These are phyloP conservation scores for Dujonia santamariae DNA, from an alignment of 1,139 yeast genomes.

Conservation along the genomic window DNA sequence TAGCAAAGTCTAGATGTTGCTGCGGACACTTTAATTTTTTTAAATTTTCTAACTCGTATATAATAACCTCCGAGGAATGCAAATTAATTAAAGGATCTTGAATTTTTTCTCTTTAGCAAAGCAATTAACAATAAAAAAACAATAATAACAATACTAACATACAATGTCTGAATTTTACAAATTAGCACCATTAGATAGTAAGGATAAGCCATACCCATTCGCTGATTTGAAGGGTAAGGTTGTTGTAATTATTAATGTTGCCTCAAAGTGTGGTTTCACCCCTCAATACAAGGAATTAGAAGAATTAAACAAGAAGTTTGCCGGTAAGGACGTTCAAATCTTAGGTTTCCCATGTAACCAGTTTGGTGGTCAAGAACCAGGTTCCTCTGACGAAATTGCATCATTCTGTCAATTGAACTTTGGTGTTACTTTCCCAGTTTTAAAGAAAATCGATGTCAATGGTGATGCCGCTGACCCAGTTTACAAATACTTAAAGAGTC, in stretches of 20 bases:
- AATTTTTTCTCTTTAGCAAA: too few species aligned
- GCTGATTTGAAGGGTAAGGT: slow-evolving; percentile 79
- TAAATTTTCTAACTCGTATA: too few species aligned
- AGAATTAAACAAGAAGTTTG: slow-evolving; percentile 73
- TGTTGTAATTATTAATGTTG: slow-evolving; percentile 88
- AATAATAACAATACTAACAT: background rate
- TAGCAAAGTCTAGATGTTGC: too few species aligned
- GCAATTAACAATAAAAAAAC: too few species aligned
- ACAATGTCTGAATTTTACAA: slow-evolving; percentile 39
- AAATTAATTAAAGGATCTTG: too few species aligned
- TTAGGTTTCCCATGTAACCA: slow-evolving; percentile 89
- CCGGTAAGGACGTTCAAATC: slow-evolving; percentile 70
- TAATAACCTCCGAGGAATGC: too few species aligned
- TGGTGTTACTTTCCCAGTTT: slow-evolving; percentile 79
- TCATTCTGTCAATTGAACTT: slow-evolving; percentile 38
- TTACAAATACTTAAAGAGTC: slow-evolving; percentile 66
- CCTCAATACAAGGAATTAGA: slow-evolving; percentile 83
- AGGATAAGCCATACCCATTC: slow-evolving; percentile 66
- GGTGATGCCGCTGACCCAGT: slow-evolving; percentile 82
- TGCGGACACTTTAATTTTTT: too few species aligned
- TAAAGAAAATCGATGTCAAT: slow-evolving; percentile 86
- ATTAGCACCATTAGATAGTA: slow-evolving; percentile 36
- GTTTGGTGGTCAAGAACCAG: slow-evolving; percentile 55
- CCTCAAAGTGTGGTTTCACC: slow-evolving; percentile 85
- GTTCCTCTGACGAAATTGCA: slow-evolving; percentile 37